Conservation (phyloP, 176 grass and related monocot species). For the Poa annua region DNA sequence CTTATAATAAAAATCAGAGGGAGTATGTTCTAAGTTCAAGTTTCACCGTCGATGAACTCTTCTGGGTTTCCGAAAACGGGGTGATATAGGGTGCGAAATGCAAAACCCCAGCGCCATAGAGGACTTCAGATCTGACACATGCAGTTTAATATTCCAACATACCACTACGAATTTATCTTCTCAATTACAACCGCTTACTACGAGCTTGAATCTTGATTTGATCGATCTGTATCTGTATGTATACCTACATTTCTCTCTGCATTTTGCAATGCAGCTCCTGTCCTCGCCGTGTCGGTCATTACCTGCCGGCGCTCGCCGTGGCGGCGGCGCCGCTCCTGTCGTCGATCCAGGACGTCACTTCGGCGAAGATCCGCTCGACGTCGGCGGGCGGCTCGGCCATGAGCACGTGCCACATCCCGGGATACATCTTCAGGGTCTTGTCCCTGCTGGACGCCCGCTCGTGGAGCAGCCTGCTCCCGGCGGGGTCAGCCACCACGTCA, state of each 20-base stretch:
- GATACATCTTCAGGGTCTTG: conserved; percentile 73
- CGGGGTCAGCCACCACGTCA: conserved; percentile 55
- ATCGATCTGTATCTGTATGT: no score
- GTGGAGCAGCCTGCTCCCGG: conserved; percentile 59
- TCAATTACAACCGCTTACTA: not conserved
- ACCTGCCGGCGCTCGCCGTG: not conserved
- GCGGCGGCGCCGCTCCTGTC: conserved; percentile 8
- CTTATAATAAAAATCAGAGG: no score
- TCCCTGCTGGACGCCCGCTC: conserved; percentile 66
- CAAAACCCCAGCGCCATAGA: not conserved
- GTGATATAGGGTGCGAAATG: not conserved
- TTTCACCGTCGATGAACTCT: not conserved
- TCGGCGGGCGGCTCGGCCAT: conserved; percentile 53
- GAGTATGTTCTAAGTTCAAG: no score
- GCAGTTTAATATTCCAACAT: not conserved
- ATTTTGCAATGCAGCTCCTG: not conserved
- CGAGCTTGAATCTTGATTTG: no score
- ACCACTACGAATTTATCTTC: not conserved
- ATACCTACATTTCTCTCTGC: not conserved
- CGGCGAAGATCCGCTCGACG: conserved; percentile 60
- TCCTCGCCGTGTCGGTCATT: not conserved
- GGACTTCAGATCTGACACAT: conserved; percentile 34
- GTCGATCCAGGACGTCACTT: conserved; percentile 60
- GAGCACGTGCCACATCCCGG: conserved; percentile 78
- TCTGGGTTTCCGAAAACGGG: not conserved